Percentiles rank a stretch among this genome's conserved stretches.
Evolutionary conservation across 257 asterid genomes (phyloP).

Genomic region (Solanum megistacrolobum): DNA sequence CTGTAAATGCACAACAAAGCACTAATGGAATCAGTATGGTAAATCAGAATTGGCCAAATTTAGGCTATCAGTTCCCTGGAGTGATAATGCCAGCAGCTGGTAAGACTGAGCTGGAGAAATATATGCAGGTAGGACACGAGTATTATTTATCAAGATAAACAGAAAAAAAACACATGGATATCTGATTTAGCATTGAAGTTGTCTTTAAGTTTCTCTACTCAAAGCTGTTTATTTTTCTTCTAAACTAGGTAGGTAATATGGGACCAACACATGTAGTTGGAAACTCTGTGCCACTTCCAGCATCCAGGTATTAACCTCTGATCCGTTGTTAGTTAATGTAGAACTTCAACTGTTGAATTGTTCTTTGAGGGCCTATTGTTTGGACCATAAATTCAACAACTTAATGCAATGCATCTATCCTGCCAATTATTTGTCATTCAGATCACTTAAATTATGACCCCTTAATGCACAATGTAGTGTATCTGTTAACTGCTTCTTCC

Average conservation of each 20-base stretch:
- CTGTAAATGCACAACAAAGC: slow-evolving; percentile 41
- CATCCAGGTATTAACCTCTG: slow-evolving; percentile 40
- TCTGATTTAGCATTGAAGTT: neutral
- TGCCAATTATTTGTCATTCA: neutral
- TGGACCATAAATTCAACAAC: neutral
- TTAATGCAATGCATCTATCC: neutral
- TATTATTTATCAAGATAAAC: neutral
- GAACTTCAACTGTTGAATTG: neutral
- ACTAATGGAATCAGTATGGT: slow-evolving; percentile 40
- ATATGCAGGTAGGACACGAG: slow-evolving; percentile 50
- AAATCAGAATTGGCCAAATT: slow-evolving; percentile 62
- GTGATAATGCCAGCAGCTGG: slow-evolving; percentile 54
- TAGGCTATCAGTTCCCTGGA: slow-evolving; percentile 67
- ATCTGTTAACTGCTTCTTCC: neutral
- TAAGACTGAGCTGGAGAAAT: slow-evolving; percentile 38
- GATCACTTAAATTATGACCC: neutral
- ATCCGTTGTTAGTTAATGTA: neutral
- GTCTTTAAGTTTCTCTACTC: neutral
- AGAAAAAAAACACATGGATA: neutral
- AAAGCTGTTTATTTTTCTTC: slow-evolving; percentile 7
- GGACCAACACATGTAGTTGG: slow-evolving; percentile 42
- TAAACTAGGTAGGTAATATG: slow-evolving; percentile 55
- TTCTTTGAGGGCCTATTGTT: neutral
- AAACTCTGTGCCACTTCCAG: slow-evolving; percentile 38
- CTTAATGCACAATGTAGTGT: neutral